Conservation (phyloP, 768 basidiomycete genomes). For the Lentinula edodes region DNA sequence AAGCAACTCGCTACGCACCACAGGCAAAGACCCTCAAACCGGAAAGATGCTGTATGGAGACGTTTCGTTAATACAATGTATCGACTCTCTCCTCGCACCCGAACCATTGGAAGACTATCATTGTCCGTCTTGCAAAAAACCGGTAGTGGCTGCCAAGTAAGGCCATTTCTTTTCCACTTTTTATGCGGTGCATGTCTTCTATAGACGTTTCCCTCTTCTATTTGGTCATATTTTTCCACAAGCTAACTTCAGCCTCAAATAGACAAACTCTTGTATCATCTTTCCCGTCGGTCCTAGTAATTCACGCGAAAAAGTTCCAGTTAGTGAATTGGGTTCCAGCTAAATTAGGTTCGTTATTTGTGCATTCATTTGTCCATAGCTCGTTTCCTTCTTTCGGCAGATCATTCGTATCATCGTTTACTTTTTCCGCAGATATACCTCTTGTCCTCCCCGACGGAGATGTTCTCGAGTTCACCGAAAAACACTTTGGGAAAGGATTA, state of each 20-base stretch:
- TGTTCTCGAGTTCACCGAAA: conserved; percentile 50
- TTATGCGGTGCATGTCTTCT: neutral
- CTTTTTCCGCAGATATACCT: conserved; percentile 67
- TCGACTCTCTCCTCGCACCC: conserved; percentile 49
- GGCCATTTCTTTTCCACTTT: conserved; percentile 14
- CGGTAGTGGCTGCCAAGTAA: conserved; percentile 62
- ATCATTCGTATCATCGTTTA: neutral
- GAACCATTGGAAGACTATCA: conserved; percentile 70
- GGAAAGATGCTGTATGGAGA: conserved; percentile 60
- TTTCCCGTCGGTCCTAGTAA: conserved; percentile 82
- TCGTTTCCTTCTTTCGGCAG: no score
- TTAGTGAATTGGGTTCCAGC: conserved; percentile 95
- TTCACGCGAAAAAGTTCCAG: conserved; percentile 94
- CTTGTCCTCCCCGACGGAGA: conserved; percentile 60
- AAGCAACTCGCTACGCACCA: neutral
- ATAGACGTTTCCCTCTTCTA: no score
- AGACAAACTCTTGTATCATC: conserved; percentile 62
- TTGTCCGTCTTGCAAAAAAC: conserved; percentile 67
- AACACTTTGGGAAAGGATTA: conserved; percentile 64
- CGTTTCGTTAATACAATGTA: conserved; percentile 54
- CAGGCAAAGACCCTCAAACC: conserved; percentile 37
- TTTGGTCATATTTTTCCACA: no score
- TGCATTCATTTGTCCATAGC: no score
- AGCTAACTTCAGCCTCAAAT: conserved; percentile 32
- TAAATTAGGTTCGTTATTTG: conserved; percentile 66